phyloP scores from a whole-genome alignment of 805 yeast genomes.

The Kodamaea kaohsiungensis region DNA sequence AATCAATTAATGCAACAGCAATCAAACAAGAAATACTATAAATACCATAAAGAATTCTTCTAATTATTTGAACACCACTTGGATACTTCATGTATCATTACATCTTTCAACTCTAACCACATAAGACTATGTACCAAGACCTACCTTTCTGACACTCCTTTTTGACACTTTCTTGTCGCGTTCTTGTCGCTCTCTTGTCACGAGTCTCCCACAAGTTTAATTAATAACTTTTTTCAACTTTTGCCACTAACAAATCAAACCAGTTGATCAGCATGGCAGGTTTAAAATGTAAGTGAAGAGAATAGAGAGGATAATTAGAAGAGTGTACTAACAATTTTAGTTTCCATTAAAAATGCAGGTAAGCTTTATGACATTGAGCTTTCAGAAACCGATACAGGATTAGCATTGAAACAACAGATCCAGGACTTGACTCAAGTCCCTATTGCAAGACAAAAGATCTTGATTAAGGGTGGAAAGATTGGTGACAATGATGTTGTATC shows the following conservation, averaged over 20 bases:
- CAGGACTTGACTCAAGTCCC: slow-evolving; percentile 78
- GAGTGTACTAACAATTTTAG: slow-evolving; percentile 12
- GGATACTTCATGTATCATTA: too few relatives aligned
- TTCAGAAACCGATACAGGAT: slow-evolving; percentile 56
- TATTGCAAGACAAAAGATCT: slow-evolving; percentile 84
- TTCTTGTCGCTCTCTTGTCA: not conserved
- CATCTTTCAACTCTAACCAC: not conserved
- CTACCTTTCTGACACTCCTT: not conserved
- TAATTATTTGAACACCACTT: too few relatives aligned
- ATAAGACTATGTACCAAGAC: not conserved
- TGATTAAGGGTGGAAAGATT: slow-evolving; percentile 87
- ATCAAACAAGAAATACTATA: too few relatives aligned
- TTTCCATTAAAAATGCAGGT: slow-evolving; percentile 44
- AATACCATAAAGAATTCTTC: too few relatives aligned
- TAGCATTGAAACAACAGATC: slow-evolving; percentile 66
- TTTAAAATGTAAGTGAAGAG: slow-evolving; percentile 7
- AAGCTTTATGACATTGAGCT: slow-evolving; percentile 43
- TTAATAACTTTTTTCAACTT: not conserved
- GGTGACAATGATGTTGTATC: slow-evolving; percentile 63
- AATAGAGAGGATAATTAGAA: not conserved
- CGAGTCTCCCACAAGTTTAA: not conserved
- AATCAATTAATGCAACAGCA: not conserved
- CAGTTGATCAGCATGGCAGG: slow-evolving; percentile 2
- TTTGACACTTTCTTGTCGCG: not conserved
- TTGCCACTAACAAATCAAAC: slow-evolving; percentile 5